Evolutionary conservation across 2,329 filamentous ascomycete genomes (phyloP), one percentile per base, ranked within the genome.

Genomic region (Calonectria crousiana): DNA sequence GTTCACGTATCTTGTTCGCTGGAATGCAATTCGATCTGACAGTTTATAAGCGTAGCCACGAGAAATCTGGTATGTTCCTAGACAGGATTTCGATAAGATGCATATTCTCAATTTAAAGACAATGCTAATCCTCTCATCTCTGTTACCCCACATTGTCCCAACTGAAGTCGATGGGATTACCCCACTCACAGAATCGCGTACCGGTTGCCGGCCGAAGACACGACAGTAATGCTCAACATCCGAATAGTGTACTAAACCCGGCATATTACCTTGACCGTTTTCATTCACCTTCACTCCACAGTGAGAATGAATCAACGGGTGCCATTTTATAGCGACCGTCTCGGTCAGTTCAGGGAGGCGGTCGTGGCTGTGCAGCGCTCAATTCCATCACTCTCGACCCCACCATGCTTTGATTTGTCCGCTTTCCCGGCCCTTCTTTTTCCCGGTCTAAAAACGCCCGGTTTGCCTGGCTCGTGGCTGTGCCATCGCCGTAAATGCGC

Each of bases 401-500:
- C n/a, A 38, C 20, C 11, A 23, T 26, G n/a, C 14, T 18, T 6
- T 62, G 14, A 62, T 62, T 62, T 6, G 56, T n/a, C 56, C 18
- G 4, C 5, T 8, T 6, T 20, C 3, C 14, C 52, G 52, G 52
- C 4, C 18, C 18, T 56, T 56, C 20, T 6, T 56, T 56, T 56
- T 56, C 52, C 52, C 2, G 3, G 2, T 0, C 4, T 13, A 3
- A 30, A 30, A 20, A 56, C 52, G 30, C 28, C 52, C 18, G 18
- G 30, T 56, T 62, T 38, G 56, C 56, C 56, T 38, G n/a, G 23
- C 56, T 38, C 38, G 56, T 62, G 56, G 56, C 56, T 62, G 56
- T 62, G 56, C 56, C 26, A 16, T 2, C n/a, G 23, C 34, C n/a
- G 10, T 41, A 9, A 23, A 20, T 26, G 56, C 56, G 34, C 34